Evolutionary conservation across 768 basidiomycete species (phyloP).

Genomic region (Suillus alpinus): DNA sequence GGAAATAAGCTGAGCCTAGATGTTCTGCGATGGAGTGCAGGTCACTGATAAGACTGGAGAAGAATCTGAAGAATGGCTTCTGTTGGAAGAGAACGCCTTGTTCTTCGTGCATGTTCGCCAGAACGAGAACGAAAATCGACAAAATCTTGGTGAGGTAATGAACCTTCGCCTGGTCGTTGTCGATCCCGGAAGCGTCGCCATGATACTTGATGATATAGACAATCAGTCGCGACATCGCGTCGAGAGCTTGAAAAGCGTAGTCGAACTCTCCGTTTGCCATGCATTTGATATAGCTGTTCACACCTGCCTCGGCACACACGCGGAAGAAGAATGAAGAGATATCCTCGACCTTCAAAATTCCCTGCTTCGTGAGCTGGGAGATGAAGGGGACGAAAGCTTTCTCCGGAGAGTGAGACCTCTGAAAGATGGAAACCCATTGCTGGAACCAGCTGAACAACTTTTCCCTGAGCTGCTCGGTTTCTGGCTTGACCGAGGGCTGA

Average conservation of each 20-base stretch:
- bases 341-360: conserved; percentile 94
- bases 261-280: conserved; percentile 69
- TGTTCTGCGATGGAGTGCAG: conserved; percentile 81
- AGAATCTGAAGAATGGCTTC: conserved; percentile 98
- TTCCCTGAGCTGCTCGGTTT: conserved; percentile 72
- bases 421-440: conserved; percentile 95
- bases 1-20: conserved; percentile 88
- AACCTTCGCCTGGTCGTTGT: conserved; percentile 93
- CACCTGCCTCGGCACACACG: conserved; percentile 92
- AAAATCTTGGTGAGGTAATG: conserved; percentile 96
- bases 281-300: conserved; percentile 82
- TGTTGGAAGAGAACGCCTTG: conserved; percentile 90
- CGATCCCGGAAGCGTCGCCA: conserved; percentile 89
- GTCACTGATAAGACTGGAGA: conserved; percentile 94
- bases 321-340: conserved; percentile 98
- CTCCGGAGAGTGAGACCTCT: conserved; percentile 86
- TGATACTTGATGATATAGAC: conserved; percentile 99
- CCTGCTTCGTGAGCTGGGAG: conserved; percentile 95
- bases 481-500: conserved; percentile 58
- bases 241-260: conserved; percentile 86
- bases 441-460: conserved; percentile 81
- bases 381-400: conserved; percentile 96
- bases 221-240: conserved; percentile 92
- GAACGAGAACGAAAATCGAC: conserved; percentile 93
- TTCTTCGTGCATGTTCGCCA: conserved; percentile 94